Base-by-base conservation (phyloP, 2,329 filamentous ascomycete genomes). In the Ophioceras dolichostomum region DNA sequence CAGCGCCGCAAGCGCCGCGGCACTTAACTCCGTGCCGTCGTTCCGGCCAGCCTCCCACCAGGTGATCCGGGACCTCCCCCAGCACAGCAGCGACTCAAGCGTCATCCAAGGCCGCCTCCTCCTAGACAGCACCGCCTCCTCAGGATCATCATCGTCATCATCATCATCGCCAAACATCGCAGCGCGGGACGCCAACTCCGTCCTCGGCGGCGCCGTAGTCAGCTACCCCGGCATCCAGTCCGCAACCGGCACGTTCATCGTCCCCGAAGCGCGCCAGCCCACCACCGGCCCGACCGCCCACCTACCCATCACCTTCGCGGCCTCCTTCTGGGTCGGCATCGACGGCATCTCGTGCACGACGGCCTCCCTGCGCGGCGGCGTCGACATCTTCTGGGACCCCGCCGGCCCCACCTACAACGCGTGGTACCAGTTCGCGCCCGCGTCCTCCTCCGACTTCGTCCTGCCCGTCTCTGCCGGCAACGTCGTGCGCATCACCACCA, bases 341-440 rank as follows among this genome's bases (percentile, higher is more conserved):
- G 35, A 37, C 35, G 35, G 35, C 20, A 2, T 7, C 2, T n/a
- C 28, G 17, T 37, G 35, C 28, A 24, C 27, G 13, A 12, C 35
- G n/a, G 28, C 18, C 9, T 22, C 35, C 18, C 35, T 37, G 17
- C 35, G 35, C 10, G 35, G 27, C 35, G 35, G 35, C 27, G 28
- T 37, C 27, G 35, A 37, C 35, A 24, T 37, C 35, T 37, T 37
- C 13, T 37, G 35, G 35, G 29, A 30, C 28, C 27, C 35, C 19
- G 19, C 20, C n/a, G 35, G 35, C 35, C 20, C 28, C 12, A 22
- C 27, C 18, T 37, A 37, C 35, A 20, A 32, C 28, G 35, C 35
- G 10, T 37, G 35, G 35, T 37, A 37, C 28, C 35, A 37, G 35
- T n/a, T 31, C 7, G 28, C 35, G n/a, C 18, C 28, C 18, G 19